Percentiles rank a stretch among this genome's conserved stretches.
Conservation (phyloP, 2,329 filamentous ascomycete species). For the Nemania abortiva region DNA sequence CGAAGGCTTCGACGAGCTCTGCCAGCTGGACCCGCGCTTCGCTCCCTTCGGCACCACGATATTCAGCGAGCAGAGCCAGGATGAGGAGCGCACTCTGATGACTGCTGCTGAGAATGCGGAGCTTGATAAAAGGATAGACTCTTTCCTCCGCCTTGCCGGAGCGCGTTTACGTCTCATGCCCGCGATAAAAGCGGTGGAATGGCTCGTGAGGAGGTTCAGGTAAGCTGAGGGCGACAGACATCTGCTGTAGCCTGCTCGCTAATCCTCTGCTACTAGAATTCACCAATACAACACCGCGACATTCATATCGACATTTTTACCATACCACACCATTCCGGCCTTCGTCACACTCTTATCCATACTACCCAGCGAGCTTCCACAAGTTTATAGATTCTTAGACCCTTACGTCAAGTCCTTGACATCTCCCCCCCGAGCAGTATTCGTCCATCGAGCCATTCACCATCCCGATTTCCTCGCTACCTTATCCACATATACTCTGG, state of each 20-base stretch:
- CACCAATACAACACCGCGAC: slow-evolving; percentile 89
- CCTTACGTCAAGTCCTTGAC: slow-evolving; percentile 86
- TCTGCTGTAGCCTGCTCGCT: slow-evolving; percentile 18
- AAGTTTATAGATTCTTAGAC: slow-evolving; percentile 83
- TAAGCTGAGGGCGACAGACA: slow-evolving; percentile 56
- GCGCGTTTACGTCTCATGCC: slow-evolving; percentile 84
- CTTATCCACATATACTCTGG: slow-evolving; percentile 83
- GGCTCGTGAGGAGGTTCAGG: slow-evolving; percentile 92
- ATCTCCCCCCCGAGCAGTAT: slow-evolving; percentile 80
- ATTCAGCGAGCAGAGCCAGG: slow-evolving; percentile 94
- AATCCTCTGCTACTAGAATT: slow-evolving; percentile 66
- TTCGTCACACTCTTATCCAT: slow-evolving; percentile 91
- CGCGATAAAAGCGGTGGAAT: slow-evolving; percentile 91
- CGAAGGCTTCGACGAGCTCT: slow-evolving; percentile 92
- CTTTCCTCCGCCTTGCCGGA: slow-evolving; percentile 84
- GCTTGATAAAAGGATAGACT: slow-evolving; percentile 80
- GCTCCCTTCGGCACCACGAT: slow-evolving; percentile 78
- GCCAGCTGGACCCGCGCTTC: slow-evolving; percentile 86
- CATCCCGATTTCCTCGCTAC: slow-evolving; percentile 80
- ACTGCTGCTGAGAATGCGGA: slow-evolving; percentile 83
- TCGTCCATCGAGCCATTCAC: slow-evolving; percentile 86
- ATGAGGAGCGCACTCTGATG: slow-evolving; percentile 88
- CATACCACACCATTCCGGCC: slow-evolving; percentile 87
- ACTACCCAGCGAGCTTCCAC: slow-evolving; percentile 78
- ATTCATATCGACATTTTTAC: slow-evolving; percentile 87